Evolutionary conservation across 2,329 filamentous ascomycete species (phyloP).

Genomic region (Dactylellina parvicollis): DNA sequence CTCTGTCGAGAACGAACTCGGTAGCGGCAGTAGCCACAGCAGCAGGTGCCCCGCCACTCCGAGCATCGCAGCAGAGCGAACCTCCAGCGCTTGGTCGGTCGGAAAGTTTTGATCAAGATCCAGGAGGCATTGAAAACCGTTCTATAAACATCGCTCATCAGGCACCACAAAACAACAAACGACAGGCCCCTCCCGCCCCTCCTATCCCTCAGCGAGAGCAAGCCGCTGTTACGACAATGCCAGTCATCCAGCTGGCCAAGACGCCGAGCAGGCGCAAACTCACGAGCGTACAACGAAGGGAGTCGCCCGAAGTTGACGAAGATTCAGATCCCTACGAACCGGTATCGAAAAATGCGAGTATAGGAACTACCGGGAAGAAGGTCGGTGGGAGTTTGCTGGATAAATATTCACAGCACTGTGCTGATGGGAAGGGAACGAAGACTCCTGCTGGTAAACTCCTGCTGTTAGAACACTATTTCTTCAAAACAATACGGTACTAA

Average conservation of each 20-base stretch:
- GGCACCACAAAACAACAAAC: slow-evolving; percentile 23
- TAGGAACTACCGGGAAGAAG: neutral
- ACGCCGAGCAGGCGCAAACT: slow-evolving; percentile 46
- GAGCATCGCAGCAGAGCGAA: slow-evolving; percentile 7
- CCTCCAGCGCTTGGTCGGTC: neutral
- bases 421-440: slow-evolving; percentile 44
- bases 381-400: slow-evolving; percentile 34
- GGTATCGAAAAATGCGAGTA: slow-evolving; percentile 14
- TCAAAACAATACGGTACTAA: neutral
- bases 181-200: neutral
- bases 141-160: slow-evolving; percentile 22
- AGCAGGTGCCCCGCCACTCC: neutral
- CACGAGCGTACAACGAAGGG: slow-evolving; percentile 30
- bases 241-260: slow-evolving; percentile 35
- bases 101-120: slow-evolving; percentile 9
- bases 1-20: slow-evolving; percentile 16
- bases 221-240: slow-evolving; percentile 12
- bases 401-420: slow-evolving; percentile 46
- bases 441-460: slow-evolving; percentile 40
- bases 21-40: neutral
- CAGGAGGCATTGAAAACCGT: neutral
- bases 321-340: slow-evolving; percentile 50
- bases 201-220: neutral
- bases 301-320: slow-evolving; percentile 3
- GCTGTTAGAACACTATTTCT: neutral